Conservation (phyloP, 2,329 filamentous ascomycete species). For the Pyrenophora tritici-repentis region DNA sequence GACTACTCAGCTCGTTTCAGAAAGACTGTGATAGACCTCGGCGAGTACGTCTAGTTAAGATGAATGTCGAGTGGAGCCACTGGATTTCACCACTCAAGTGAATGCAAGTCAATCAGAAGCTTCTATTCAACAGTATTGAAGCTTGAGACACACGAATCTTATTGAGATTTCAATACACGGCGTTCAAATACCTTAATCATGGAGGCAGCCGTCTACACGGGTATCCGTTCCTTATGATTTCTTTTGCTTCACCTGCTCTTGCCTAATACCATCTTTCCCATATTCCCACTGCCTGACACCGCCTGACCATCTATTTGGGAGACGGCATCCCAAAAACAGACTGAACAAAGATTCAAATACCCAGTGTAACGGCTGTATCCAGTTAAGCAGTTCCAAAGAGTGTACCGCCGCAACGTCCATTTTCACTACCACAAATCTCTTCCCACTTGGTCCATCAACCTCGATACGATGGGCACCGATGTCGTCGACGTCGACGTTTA, state of each 20-base stretch:
- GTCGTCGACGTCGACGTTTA: neutral
- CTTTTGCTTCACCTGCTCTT: neutral
- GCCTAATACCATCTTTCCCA: neutral
- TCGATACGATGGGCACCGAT: neutral
- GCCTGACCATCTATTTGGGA: conserved; percentile 3
- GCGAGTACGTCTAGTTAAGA: conserved; percentile 3
- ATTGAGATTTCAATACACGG: conserved; percentile 11
- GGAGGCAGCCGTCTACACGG: neutral
- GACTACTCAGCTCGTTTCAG: conserved; percentile 11
- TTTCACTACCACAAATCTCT: neutral
- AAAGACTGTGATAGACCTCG: conserved; percentile 3
- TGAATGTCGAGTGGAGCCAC: conserved; percentile 1
- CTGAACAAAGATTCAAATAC: neutral
- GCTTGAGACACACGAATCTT: conserved; percentile 18
- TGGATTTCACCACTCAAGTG: conserved; percentile 21
- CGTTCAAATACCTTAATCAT: neutral
- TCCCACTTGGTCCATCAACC: neutral
- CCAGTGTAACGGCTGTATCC: neutral
- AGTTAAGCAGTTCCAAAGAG: no score
- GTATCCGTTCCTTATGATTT: neutral
- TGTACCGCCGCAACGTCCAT: no score
- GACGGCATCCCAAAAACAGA: neutral
- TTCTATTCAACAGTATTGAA: conserved; percentile 35
- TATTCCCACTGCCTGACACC: neutral
- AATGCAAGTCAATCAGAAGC: conserved; percentile 13